Evolutionary conservation across 2,329 filamentous ascomycete species (phyloP), one percentile per base, ranked within the genome.

Genomic region (Whalleya microplaca): DNA sequence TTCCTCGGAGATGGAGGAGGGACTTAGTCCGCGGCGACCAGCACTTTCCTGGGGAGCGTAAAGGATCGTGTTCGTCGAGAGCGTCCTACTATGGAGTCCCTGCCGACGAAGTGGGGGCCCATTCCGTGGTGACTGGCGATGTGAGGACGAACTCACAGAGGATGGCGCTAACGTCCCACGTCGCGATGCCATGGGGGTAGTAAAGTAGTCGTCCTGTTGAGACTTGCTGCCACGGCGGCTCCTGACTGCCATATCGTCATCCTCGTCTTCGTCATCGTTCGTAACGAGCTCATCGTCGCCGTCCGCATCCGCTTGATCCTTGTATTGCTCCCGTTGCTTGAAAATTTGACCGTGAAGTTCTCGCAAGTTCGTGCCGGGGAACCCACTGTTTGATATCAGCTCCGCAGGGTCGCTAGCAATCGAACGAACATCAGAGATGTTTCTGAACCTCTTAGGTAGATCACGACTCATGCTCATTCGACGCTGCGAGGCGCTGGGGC

Each of bases 271-370:
- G 53, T 92, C 32, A 27, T 27, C 90, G 53, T 92, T 90, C 2
- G 90, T 93, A 12, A 90, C 83, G n/a, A 93, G 78, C 72, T 97
- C 93, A 66, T 96, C 93, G 66, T 97, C 93, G 0, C 92, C 91
- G 69, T 96, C 92, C 6, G 88, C 91, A 67, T 95, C 91, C 0
- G 90, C 92, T 55, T 92, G 86, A 44, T 84, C 81, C 62, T 81
- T 82, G 48, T 79, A 76, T 21, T 77, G 67, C 76, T 81, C 43
- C 67, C 71, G 77, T 62, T 73, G 71, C 63, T 80, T 77, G 71
- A 84, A 75, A 40, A 73, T 75, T 21, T 73, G 71, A 62, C 57
- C 66, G 63, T 69, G 64, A 21, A 63, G 70, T 63, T 69, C 67
- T 23, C 66, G 58, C 10, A 64, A 59, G 8, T 64, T 72, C 48